Conservation (phyloP, 2,329 filamentous ascomycete species). For the Proliferodiscus dingleyae region DNA sequence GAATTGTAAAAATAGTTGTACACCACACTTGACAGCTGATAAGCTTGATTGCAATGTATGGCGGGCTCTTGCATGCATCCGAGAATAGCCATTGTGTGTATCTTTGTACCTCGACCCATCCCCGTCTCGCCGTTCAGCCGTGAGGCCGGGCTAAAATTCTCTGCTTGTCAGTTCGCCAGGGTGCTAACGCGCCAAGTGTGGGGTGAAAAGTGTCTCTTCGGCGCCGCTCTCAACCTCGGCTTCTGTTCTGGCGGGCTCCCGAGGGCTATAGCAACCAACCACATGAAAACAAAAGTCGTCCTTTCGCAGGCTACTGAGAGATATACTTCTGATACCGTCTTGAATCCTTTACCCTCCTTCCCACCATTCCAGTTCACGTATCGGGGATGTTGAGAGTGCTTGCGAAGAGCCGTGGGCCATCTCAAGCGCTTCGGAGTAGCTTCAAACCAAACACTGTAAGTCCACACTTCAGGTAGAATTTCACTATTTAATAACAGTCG, state of each 20-base stretch:
- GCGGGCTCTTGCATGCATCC: not conserved
- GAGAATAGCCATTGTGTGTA: too few relatives aligned
- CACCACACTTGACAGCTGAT: too few relatives aligned
- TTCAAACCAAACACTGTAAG: slow-evolving; percentile 27
- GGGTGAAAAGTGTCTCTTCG: too few relatives aligned
- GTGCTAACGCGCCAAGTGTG: too few relatives aligned
- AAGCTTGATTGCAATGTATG: too few relatives aligned
- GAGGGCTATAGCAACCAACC: slow-evolving; percentile 13
- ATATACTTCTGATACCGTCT: too few relatives aligned
- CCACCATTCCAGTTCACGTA: slow-evolving; percentile 9
- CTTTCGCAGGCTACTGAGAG: not conserved
- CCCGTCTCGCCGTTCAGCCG: too few relatives aligned
- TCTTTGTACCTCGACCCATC: too few relatives aligned
- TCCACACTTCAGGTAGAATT: not conserved
- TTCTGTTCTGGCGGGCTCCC: slow-evolving; percentile 4
- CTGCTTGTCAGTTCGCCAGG: too few relatives aligned
- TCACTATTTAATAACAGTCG: slow-evolving; percentile 14
- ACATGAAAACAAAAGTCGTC: slow-evolving; percentile 10
- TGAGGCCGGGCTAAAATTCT: too few relatives aligned
- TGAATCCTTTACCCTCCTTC: slow-evolving; percentile 1
- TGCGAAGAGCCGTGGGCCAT: slow-evolving; percentile 28
- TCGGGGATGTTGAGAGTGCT: slow-evolving; percentile 33
- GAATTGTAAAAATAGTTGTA: too few relatives aligned
- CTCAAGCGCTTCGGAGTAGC: slow-evolving; percentile 28
- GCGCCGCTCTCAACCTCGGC: too few relatives aligned